These are phyloP conservation scores for Tricholoma sp. DNA, from an alignment of 768 basidiomycete genomes.

Conservation along the genomic window DNA sequence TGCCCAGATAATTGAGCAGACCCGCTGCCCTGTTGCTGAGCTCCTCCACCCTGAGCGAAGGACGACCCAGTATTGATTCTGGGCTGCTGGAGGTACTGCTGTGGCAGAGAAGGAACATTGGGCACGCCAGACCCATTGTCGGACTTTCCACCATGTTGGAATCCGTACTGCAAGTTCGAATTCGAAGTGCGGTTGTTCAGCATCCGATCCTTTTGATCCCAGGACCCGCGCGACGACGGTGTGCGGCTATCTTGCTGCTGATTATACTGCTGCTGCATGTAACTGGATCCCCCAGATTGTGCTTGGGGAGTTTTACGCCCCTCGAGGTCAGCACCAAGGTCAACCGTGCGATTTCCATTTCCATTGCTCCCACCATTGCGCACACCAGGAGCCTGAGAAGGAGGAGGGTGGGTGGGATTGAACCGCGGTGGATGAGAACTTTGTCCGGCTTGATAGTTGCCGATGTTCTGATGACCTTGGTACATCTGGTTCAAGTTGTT, in stretches of 20 bases:
- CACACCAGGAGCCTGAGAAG: constrained; percentile 36
- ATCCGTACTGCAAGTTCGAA: constrained; percentile 62
- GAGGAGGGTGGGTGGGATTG: constrained; percentile 46
- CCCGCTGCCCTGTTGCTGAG: constrained; percentile 15
- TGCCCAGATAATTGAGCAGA: constrained; percentile 38
- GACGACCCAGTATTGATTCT: constrained; percentile 32
- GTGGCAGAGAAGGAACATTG: constrained; percentile 67
- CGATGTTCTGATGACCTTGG: constrained; percentile 22
- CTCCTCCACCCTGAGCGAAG: constrained; percentile 27
- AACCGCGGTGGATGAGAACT: constrained; percentile 67
- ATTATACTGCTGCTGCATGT: constrained; percentile 32
- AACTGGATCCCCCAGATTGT: constrained; percentile 20
- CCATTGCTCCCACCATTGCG: constrained; percentile 31
- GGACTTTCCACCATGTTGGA: constrained; percentile 41
- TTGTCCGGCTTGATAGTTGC: constrained; percentile 41
- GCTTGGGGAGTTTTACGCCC: constrained; percentile 58
- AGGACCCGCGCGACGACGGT: constrained; percentile 34
- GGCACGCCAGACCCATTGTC: constrained; percentile 39
- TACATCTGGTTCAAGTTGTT: constrained; percentile 16
- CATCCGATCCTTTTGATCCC: constrained; percentile 66
- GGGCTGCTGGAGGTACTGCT: constrained; percentile 56
- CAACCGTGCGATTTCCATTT: constrained; percentile 38
- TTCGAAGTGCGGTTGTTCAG: constrained; percentile 58
- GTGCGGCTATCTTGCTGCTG: constrained; percentile 27
- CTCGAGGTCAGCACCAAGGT: constrained; percentile 59